Conservation (phyloP, 371 early-diverging fungal genomes). For the Chytridium lagenaria region DNA sequence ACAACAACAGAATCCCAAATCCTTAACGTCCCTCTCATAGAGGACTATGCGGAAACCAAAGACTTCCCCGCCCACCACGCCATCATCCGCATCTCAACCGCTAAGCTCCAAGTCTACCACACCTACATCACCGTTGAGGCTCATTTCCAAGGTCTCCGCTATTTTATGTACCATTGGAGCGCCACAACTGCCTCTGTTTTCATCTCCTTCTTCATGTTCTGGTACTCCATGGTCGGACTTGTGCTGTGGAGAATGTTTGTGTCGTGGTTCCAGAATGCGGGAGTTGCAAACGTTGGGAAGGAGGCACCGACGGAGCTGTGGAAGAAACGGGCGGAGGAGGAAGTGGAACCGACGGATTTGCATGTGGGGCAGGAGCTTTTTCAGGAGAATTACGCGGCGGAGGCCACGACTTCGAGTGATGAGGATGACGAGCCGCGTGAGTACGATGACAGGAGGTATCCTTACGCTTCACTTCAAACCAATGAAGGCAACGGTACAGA, state of each 20-base stretch:
- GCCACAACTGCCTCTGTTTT: slow-evolving; percentile 76
- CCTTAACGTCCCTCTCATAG: slow-evolving; percentile 70
- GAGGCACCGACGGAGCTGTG: not conserved
- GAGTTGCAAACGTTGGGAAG: not conserved
- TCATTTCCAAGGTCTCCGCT: slow-evolving; percentile 85
- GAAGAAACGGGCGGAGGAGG: slow-evolving; percentile 15
- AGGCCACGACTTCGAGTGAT: not conserved
- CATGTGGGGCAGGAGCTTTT: not conserved
- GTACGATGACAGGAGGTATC: not conserved
- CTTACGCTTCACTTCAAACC: not conserved
- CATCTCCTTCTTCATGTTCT: slow-evolving; percentile 72
- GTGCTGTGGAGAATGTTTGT: slow-evolving; percentile 49
- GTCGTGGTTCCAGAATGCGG: slow-evolving; percentile 27
- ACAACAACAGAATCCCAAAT: slow-evolving; percentile 71
- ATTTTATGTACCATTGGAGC: slow-evolving; percentile 82
- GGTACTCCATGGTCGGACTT: slow-evolving; percentile 72
- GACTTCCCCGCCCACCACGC: slow-evolving; percentile 69
- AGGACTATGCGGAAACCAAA: slow-evolving; percentile 70
- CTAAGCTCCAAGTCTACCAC: slow-evolving; percentile 74
- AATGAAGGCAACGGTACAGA: not conserved
- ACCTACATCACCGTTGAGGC: slow-evolving; percentile 74
- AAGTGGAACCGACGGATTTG: not conserved
- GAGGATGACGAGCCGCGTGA: not conserved
- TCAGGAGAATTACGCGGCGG: not conserved
- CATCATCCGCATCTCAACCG: slow-evolving; percentile 66